Conservation (phyloP, 495 filamentous ascomycete species). For the Pyrenula aspistea region DNA sequence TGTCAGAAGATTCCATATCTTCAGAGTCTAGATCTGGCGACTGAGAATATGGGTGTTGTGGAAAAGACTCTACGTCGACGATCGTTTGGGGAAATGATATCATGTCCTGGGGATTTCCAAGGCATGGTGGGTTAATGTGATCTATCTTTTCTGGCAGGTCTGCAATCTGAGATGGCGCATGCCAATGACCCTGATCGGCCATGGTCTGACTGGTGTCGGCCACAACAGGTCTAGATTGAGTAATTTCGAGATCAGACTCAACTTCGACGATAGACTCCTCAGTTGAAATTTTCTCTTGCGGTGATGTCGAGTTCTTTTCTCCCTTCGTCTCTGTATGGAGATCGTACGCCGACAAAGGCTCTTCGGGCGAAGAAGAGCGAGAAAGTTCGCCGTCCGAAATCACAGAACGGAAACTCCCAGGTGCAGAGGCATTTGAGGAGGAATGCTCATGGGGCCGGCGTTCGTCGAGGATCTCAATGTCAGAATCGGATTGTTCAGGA, state of each 20-base stretch:
- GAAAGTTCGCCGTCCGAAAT: background rate
- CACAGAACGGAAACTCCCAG: background rate
- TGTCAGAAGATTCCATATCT: constrained; percentile 5
- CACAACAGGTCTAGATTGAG: no score
- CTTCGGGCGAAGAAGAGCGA: background rate
- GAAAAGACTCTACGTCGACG: background rate
- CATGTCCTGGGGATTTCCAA: no score
- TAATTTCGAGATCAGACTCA: no score
- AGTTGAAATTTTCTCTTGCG: no score
- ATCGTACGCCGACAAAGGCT: background rate
- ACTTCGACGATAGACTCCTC: no score
- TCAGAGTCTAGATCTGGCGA: background rate
- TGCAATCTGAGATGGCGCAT: background rate
- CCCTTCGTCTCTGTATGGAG: background rate
- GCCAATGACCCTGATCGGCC: background rate
- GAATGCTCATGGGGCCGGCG: background rate
- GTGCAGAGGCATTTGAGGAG: background rate
- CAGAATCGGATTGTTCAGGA: background rate
- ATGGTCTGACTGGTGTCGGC: background rate
- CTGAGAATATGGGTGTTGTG: background rate
- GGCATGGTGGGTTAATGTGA: background rate
- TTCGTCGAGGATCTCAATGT: background rate
- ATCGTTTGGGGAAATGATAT: background rate
- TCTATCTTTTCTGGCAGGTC: background rate
- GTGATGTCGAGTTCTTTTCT: no score